Evolutionary conservation across 2,329 filamentous ascomycete species (phyloP).

Genomic region (Juglanconis oblonga): DNA sequence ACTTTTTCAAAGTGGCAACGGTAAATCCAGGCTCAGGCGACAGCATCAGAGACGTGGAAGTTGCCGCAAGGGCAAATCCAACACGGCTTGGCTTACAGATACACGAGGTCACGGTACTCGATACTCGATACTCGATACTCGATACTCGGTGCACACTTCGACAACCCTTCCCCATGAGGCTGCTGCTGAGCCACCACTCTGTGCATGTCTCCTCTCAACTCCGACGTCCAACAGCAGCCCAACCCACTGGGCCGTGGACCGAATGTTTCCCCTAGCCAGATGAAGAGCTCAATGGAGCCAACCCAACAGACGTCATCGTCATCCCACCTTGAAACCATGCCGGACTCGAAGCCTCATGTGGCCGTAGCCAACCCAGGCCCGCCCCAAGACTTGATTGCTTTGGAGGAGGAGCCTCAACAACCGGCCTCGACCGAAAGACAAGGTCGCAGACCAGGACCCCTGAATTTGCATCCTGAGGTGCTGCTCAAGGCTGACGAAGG

Average conservation of each 20-base stretch:
- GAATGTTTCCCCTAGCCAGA: constrained; percentile 6
- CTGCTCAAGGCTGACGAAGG: constrained; percentile 13
- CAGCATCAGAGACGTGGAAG: too few species aligned
- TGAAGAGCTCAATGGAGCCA: constrained; percentile 19
- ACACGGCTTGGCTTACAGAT: not conserved
- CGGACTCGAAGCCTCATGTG: constrained; percentile 1
- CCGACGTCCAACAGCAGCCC: constrained; percentile 8
- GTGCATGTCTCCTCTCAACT: constrained; percentile 19
- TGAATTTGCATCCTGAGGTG: not conserved
- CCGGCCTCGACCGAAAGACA: not conserved
- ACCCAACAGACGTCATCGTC: constrained; percentile 8
- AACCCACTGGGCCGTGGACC: constrained; percentile 12
- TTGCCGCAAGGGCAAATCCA: too few species aligned
- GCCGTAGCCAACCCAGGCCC: constrained; percentile 1
- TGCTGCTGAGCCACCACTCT: not conserved
- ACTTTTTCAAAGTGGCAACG: too few species aligned
- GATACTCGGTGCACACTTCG: not conserved
- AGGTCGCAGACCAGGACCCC: not conserved
- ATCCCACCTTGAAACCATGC: constrained; percentile 6
- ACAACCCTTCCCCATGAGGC: not conserved
- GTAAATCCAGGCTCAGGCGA: too few species aligned
- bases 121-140: not conserved
- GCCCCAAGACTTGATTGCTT: constrained; percentile 12
- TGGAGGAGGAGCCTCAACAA: not conserved
- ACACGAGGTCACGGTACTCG: not conserved